phyloP scores from a whole-genome alignment of 2,329 filamentous ascomycete species.

The Didymella arachidicola region DNA sequence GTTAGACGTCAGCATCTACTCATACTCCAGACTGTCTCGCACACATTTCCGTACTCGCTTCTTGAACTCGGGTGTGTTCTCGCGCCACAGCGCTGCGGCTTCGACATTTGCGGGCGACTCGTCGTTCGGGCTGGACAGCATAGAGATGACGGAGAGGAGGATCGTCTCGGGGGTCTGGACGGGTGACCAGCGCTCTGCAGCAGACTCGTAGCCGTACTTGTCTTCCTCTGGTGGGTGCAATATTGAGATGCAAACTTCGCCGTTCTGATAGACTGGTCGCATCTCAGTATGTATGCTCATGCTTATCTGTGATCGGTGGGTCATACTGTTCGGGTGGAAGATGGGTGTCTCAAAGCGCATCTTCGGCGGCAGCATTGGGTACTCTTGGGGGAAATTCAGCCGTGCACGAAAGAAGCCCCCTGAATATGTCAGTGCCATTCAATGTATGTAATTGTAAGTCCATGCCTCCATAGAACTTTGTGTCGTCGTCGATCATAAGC shows the following conservation, averaged over 20 bases:
- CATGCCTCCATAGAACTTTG: slow-evolving; percentile 89
- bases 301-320: neutral
- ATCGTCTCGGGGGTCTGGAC: slow-evolving; percentile 99
- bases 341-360: slow-evolving; percentile 96
- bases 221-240: slow-evolving; percentile 95
- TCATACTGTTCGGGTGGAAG: slow-evolving; percentile 91
- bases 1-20: slow-evolving; percentile 27
- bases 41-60: slow-evolving; percentile 84
- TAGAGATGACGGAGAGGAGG: slow-evolving; percentile 95
- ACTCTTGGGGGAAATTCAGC: slow-evolving; percentile 93
- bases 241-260: slow-evolving; percentile 97
- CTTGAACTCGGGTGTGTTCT: slow-evolving; percentile 84
- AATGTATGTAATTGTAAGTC: neutral
- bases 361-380: slow-evolving; percentile 91
- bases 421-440: slow-evolving; percentile 28
- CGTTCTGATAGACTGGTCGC: slow-evolving; percentile 80
- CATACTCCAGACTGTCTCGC: slow-evolving; percentile 57
- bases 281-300: slow-evolving; percentile 7
- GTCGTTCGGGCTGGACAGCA: slow-evolving; percentile 96
- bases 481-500: slow-evolving; percentile 96
- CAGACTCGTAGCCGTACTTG: slow-evolving; percentile 97
- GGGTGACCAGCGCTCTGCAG: slow-evolving; percentile 93
- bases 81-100: slow-evolving; percentile 95
- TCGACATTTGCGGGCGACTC: slow-evolving; percentile 97
- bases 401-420: slow-evolving; percentile 95